phyloP scores from a whole-genome alignment of 192 early-diverging fungal species.

The Coemansia sp. region DNA sequence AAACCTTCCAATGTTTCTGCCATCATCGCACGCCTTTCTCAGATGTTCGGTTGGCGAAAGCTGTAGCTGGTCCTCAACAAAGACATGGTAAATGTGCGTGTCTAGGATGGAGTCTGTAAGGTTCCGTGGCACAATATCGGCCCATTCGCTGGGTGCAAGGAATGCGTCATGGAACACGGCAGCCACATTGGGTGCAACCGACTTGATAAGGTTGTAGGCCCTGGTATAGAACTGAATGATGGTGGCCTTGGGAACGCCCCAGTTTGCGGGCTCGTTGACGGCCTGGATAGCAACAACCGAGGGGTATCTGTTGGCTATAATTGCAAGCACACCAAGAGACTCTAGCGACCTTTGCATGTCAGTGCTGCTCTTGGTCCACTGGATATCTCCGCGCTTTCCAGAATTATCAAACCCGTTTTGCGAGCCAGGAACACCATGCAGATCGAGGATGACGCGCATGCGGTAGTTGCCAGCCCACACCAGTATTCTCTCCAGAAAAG shows the following conservation, averaged over 20 bases:
- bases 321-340: constrained; percentile 31
- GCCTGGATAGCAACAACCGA: constrained; percentile 42
- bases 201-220: constrained; percentile 31
- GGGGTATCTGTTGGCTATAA: constrained; percentile 37
- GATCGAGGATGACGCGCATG: constrained; percentile 66
- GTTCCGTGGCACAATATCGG: constrained; percentile 28
- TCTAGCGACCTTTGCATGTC: constrained; percentile 37
- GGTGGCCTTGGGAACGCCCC: constrained; percentile 39
- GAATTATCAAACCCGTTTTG: constrained; percentile 69
- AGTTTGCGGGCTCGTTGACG: constrained; percentile 58
- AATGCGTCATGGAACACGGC: constrained; percentile 53
- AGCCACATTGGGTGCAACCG: constrained; percentile 31
- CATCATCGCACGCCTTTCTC: constrained; percentile 30
- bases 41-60: constrained; percentile 33
- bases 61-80: constrained; percentile 29
- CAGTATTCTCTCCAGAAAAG: constrained; percentile 59
- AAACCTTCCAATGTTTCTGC: constrained; percentile 36
- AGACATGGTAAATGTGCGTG: constrained; percentile 58
- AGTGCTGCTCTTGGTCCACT: constrained; percentile 31
- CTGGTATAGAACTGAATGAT: constrained; percentile 42
- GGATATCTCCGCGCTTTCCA: constrained; percentile 45
- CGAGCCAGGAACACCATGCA: constrained; percentile 73
- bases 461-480: constrained; percentile 66
- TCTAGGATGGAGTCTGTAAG: constrained; percentile 43
- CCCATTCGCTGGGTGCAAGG: constrained; percentile 43